These are phyloP conservation scores for Colletotrichum australisinense DNA, from an alignment of 2,329 filamentous ascomycete genomes.

Conservation along the genomic window DNA sequence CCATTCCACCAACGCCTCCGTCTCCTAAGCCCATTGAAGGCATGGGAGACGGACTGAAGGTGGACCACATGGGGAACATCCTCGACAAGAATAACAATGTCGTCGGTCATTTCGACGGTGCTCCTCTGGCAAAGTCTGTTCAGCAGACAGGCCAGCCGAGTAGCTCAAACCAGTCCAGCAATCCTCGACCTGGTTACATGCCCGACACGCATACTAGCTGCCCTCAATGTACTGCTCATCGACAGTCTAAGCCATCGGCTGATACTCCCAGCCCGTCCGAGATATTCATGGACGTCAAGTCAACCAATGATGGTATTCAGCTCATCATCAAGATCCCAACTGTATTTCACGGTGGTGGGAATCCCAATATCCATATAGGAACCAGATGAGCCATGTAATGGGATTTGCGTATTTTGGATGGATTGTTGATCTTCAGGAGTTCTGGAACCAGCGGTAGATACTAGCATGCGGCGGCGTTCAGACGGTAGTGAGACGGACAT, in stretches of 20 bases:
- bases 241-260: conserved; percentile 45
- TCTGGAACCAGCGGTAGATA: conserved; percentile 27
- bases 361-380: conserved; percentile 47
- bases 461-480: conserved; percentile 34
- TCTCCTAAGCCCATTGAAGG: conserved; percentile 46
- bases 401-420: background rate
- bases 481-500: conserved; percentile 15
- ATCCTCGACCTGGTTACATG: conserved; percentile 14
- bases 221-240: conserved; percentile 11
- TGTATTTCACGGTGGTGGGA: conserved; percentile 56
- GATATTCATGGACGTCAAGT: conserved; percentile 68
- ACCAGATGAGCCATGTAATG: conserved; percentile 20
- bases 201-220: conserved; percentile 44
- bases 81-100: conserved; percentile 57
- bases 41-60: conserved; percentile 52
- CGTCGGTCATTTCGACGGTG: conserved; percentile 58
- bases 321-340: conserved; percentile 68
- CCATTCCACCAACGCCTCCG: conserved; percentile 37
- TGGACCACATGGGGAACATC: conserved; percentile 59
- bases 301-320: conserved; percentile 68
- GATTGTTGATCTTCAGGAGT: conserved; percentile 16
- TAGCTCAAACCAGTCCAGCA: conserved; percentile 1
- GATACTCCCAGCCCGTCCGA: conserved; percentile 59
- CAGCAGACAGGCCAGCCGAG: conserved; percentile 48
- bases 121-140: conserved; percentile 50